Base-by-base conservation (phyloP, 306 rosid genomes). In the Abrus precatorius region DNA sequence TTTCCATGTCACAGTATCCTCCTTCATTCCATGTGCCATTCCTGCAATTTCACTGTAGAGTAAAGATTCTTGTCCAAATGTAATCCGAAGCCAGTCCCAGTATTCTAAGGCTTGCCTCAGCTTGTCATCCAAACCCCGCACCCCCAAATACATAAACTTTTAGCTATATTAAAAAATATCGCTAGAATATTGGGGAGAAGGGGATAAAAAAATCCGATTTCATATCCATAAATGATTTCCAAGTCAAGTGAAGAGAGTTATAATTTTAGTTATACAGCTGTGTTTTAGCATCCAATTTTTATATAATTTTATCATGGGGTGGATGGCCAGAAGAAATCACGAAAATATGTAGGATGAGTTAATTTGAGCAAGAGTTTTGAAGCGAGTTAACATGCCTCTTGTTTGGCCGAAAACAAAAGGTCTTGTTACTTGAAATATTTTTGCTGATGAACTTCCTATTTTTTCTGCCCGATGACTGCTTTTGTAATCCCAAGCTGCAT, bases 1-100 rank as follows among this genome's bases (percentile, higher is more conserved):
- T 80, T 28, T 87, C 83, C 5, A 62, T 66, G 72, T 89, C 88
- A 44, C 99, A 96, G 5, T 43, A 7, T 2, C 97, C 97, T 44
- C 97, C 97, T 9, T 75, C 89, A 40, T 90, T 81, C 98, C 97
- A 93, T 70, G 93, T 84, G 72, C 97, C 99, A 36, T 83, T 88
- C 91, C 98, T 93, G 87, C 90, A 83, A 56, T 84, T 85, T 88
- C 74, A 77, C 32, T 73, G 48, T 50, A 57, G 66, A 32, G 72
- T 81, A 75, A 75, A 59, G 57, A 56, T 12, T 11, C 77, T 79
- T 40, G 50, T 54, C 56, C 48, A 74, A 79, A 59, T 60, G 27
- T 79, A 48, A 14, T 72, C 53, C 7, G 7, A 12, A 45, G 50
- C n/a, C 5, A 62, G 27, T 3, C 68, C 27, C n/a, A 64, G 2